These are phyloP conservation scores for Ceratocystis destructans DNA, from an alignment of 2,329 filamentous ascomycete species.

Conservation along the genomic window DNA sequence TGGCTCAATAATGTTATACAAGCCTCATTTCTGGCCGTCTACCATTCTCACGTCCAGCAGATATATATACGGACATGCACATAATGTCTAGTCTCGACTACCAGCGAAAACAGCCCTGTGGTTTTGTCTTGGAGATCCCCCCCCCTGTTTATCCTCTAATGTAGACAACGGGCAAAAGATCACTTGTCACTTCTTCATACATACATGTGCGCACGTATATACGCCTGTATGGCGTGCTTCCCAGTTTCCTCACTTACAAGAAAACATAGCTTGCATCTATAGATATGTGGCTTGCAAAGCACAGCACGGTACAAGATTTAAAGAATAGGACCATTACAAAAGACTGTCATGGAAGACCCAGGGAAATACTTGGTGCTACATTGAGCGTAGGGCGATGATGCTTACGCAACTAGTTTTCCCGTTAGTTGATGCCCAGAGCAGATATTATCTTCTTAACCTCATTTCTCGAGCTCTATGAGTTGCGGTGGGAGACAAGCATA, in stretches of 20 bases:
- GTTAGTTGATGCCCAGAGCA: not conserved
- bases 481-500: not conserved
- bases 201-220: not conserved
- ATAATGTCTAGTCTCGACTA: not conserved
- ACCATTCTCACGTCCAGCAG: too few species aligned
- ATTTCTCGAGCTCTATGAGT: not conserved
- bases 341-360: not conserved
- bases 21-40: too few species aligned
- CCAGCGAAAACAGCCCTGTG: too few species aligned
- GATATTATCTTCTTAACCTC: not conserved
- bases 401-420: not conserved
- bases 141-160: too few species aligned
- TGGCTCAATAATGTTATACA: too few species aligned
- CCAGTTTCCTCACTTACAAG: not conserved
- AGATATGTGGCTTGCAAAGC: not conserved
- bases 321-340: not conserved
- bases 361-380: not conserved
- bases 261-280: not conserved
- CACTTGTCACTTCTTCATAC: not conserved
- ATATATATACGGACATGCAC: not conserved
- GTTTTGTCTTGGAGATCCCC: too few species aligned
- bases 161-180: not conserved
- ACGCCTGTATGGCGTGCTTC: not conserved
- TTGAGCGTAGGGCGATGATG: not conserved
- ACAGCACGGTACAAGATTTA: not conserved